Base-by-base conservation (phyloP, 306 rosid genomes). In the Castanea mollissima region DNA sequence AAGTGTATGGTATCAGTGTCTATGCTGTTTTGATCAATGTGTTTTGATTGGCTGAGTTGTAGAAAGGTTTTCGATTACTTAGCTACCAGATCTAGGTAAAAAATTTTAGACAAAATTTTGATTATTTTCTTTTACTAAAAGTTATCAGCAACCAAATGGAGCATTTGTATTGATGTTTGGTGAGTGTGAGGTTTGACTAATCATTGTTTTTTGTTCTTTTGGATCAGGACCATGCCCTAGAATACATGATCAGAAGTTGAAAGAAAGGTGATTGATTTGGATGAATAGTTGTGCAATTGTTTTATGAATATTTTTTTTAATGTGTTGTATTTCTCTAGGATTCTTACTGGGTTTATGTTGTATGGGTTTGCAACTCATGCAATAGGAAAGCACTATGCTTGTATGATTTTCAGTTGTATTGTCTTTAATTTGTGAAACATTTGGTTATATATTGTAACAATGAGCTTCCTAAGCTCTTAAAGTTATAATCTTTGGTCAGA, bases 241-340 rank as follows among this genome's bases (percentile, higher is more conserved):
- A 81, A 84, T 96, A 63, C 99, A 96, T 87, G 99, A 96, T 74
- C 93, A 78, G 52, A 96, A 96, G 87, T 83, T 96, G 93, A 96
- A 93, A 88, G 99, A 96, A 81, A 96, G 94, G 99, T 96, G 85
- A 85, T 55, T 84, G 80, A 80, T 20, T 58, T 75, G 73, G 35
- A 21, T 62, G 74, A 32, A 72, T 14, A 71, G 29, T 63, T 69
- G 25, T 73, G 57, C 54, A 32, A 51, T 14, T 25, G 54, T 6
- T 76, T 16, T 71, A 12, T 71, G 20, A 21, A 41, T 71, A 44
- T 51, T 71, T 21, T 51, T 41, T 13, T 46, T 16, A 21, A 13
- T 49, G 54, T 41, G 5, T 15, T 59, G 65, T 3, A 2, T 59
- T 23, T 59, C 65, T 27, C 65, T 27, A 9, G 34, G 65, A 59